A percentile compares a stretch with the other conserved stretches of the same genome.
These are phyloP conservation scores for Chlamydomonas reinhardtii DNA, from an alignment of 163 green algal genomes.

Conservation along the genomic window DNA sequence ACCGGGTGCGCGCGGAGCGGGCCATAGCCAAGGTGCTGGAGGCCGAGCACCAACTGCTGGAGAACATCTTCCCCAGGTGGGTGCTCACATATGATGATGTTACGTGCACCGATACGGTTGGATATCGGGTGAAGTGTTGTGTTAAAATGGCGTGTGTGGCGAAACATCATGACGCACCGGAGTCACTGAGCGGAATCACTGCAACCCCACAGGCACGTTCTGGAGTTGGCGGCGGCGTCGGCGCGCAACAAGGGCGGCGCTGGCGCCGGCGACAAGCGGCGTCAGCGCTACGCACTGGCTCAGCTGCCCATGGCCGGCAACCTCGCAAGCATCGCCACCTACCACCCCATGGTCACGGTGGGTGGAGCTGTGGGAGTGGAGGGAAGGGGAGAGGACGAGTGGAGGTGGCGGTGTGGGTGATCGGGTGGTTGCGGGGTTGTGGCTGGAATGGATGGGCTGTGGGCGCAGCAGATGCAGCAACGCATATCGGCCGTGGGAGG, in stretches of 20 bases:
- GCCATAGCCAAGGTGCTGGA: conserved; percentile 7
- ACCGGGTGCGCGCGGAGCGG: background rate
- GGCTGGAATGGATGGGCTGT: too few relatives aligned
- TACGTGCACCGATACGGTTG: too few relatives aligned
- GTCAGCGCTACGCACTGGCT: background rate
- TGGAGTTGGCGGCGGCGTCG: background rate
- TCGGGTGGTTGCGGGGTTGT: too few relatives aligned
- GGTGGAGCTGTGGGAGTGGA: too few relatives aligned
- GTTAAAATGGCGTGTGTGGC: too few relatives aligned
- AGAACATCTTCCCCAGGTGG: conserved; percentile 9
- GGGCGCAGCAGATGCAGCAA: too few relatives aligned
- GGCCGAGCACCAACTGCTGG: conserved; percentile 5
- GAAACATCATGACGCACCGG: too few relatives aligned
- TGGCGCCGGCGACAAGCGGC: background rate
- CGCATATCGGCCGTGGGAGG: too few relatives aligned
- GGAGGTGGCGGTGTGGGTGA: too few relatives aligned
- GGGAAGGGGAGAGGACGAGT: too few relatives aligned
- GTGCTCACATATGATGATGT: too few relatives aligned
- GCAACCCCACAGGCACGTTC: background rate
- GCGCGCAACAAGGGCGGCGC: background rate
- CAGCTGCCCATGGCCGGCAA: background rate
- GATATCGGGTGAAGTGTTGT: too few relatives aligned
- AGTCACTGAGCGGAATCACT: background rate
- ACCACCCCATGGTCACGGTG: background rate
- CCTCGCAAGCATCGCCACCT: background rate